Conservation (phyloP, 2,329 filamentous ascomycete genomes). For the Claviceps cyperi region DNA sequence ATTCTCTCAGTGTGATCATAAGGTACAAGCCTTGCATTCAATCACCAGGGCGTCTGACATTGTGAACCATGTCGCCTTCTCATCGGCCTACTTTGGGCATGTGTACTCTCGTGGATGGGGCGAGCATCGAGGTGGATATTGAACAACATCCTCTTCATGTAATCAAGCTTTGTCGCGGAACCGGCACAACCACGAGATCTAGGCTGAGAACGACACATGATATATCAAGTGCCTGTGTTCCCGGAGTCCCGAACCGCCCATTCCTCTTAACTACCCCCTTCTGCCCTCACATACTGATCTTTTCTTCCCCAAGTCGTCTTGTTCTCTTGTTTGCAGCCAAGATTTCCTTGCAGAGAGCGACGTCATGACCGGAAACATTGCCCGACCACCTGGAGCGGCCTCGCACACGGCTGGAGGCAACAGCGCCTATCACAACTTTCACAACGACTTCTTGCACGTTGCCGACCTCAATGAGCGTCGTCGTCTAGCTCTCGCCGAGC, state of each 20-base stretch:
- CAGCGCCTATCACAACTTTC: slow-evolving; percentile 60
- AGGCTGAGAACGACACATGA: background rate
- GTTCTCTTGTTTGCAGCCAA: background rate
- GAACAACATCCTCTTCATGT: background rate
- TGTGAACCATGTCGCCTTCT: background rate
- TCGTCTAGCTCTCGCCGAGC: slow-evolving; percentile 64
- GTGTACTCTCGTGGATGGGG: background rate
- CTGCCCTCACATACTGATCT: background rate
- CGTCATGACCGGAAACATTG: slow-evolving; percentile 4
- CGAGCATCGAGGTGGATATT: background rate
- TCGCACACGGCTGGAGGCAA: slow-evolving; percentile 49
- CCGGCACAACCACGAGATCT: too few relatives aligned
- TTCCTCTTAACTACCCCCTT: background rate
- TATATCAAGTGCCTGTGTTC: background rate
- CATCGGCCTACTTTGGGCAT: background rate
- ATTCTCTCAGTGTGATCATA: too few relatives aligned
- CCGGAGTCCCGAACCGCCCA: background rate
- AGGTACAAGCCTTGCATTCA: too few relatives aligned
- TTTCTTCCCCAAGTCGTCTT: background rate
- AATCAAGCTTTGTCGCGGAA: background rate
- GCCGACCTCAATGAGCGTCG: slow-evolving; percentile 65
- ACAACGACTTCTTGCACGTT: slow-evolving; percentile 53
- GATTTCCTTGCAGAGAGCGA: background rate
- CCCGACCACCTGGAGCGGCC: slow-evolving; percentile 7
- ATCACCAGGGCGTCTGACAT: background rate